Percentiles rank a stretch among this genome's conserved stretches.
Conservation (phyloP, 2,329 filamentous ascomycete genomes). For the Trichoderma afroharzianum region DNA sequence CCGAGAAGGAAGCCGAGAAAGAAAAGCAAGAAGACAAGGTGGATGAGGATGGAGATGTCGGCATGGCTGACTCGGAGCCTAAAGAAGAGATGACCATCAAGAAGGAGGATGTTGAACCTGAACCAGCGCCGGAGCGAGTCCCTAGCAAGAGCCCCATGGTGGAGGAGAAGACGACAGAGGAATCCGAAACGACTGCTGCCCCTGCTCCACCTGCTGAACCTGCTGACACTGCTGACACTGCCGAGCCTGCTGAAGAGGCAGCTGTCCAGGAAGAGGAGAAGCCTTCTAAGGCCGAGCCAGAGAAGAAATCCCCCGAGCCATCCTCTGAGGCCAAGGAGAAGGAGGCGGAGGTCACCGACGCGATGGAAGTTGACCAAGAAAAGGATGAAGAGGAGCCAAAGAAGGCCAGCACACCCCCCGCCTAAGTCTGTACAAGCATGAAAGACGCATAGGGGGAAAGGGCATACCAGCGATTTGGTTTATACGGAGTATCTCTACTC, state of each 20-base stretch:
- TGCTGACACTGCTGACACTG: not conserved
- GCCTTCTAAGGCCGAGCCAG: constrained; percentile 18
- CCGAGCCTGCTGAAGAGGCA: not conserved
- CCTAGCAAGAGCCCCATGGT: constrained; percentile 24
- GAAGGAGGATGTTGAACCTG: constrained; percentile 37
- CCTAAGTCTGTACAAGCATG: not conserved
- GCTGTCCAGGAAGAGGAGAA: constrained; percentile 14
- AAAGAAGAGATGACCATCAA: constrained; percentile 36
- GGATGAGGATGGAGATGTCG: constrained; percentile 49
- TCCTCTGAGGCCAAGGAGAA: constrained; percentile 19
- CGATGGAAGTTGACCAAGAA: constrained; percentile 34
- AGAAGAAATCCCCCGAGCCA: constrained; percentile 26
- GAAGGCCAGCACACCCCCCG: constrained; percentile 15
- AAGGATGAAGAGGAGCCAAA: constrained; percentile 28
- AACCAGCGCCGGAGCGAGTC: constrained; percentile 30
- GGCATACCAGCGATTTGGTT: not conserved
- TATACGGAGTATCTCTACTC: not conserved
- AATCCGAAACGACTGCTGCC: not conserved
- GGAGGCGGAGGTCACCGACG: constrained; percentile 22
- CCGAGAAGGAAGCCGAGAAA: constrained; percentile 7
- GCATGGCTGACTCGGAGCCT: constrained; percentile 43
- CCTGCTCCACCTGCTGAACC: not conserved
- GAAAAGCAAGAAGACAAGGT: constrained; percentile 30
- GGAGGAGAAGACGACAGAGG: constrained; percentile 25
- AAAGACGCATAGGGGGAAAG: no score